Conservation (phyloP, 495 filamentous ascomycete species). For the Annulohypoxylon bovei region DNA sequence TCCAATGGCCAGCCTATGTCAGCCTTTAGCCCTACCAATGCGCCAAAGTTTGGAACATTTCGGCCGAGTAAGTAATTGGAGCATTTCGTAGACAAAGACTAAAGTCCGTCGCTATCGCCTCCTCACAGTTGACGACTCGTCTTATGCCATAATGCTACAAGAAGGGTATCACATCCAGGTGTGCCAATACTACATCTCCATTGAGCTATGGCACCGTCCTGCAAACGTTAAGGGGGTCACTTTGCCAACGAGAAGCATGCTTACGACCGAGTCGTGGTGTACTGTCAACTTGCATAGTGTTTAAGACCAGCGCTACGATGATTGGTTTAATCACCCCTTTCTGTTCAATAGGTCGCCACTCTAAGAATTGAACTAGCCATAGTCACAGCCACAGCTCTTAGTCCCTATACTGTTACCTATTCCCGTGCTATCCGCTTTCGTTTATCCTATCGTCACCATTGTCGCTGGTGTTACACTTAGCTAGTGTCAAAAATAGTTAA, state of each 20-base stretch:
- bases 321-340: conserved; percentile 20
- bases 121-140: not conserved
- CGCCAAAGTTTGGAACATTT: conserved; percentile 1
- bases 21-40: conserved; percentile 13
- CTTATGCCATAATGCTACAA: conserved; percentile 6
- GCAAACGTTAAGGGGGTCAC: not conserved
- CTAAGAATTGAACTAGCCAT: conserved; percentile 22
- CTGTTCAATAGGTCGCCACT: conserved; percentile 34
- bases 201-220: conserved; percentile 7
- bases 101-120: conserved; percentile 11
- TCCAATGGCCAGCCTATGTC: not conserved
- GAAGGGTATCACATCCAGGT: conserved; percentile 20
- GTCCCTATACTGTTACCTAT: not conserved
- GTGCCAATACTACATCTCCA: conserved; percentile 23
- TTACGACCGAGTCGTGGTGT: conserved; percentile 10
- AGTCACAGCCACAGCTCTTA: conserved; percentile 18
- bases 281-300: not conserved
- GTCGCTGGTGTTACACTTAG: conserved; percentile 7
- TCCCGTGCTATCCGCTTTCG: conserved; percentile 6
- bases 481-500: conserved; percentile 3
- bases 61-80: conserved; percentile 24
- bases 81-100: conserved; percentile 4
- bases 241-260: not conserved
- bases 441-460: conserved; percentile 9
- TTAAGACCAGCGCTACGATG: not conserved